phyloP scores from a whole-genome alignment of 1,284 basidiomycete genomes.

The Mycena sp. region DNA sequence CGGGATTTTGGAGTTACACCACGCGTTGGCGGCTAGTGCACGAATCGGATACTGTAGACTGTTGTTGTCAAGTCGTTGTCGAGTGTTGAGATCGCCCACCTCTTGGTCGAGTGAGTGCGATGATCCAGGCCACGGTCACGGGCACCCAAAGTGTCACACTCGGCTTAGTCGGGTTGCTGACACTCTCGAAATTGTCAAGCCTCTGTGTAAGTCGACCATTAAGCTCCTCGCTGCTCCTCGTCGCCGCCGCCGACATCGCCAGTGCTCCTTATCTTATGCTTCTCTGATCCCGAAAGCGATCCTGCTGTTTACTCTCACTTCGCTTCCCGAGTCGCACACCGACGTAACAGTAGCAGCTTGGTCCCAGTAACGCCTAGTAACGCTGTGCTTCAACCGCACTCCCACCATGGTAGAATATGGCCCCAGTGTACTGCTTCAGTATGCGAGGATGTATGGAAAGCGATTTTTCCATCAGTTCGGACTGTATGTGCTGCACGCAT shows the following conservation, averaged over 20 bases:
- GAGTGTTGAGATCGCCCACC: no score
- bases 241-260: not conserved
- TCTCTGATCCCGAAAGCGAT: conserved; percentile 7
- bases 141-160: no score
- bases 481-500: conserved; percentile 58
- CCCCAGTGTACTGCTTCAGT: conserved; percentile 42
- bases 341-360: conserved; percentile 18
- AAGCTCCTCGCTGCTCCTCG: not conserved
- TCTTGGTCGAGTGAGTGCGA: no score
- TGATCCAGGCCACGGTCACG: no score
- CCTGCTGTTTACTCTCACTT: conserved; percentile 7
- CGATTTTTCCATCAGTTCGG: conserved; percentile 76
- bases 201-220: no score
- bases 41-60: no score
- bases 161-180: no score
- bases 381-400: conserved; percentile 7
- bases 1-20: no score
- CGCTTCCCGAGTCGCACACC: conserved; percentile 13
- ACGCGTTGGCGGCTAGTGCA: no score
- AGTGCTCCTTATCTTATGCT: conserved; percentile 18
- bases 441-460: conserved; percentile 52
- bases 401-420: conserved; percentile 43
- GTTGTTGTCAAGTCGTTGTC: no score
- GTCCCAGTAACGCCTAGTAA: no score
- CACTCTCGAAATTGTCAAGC: no score